These are phyloP conservation scores for Eucalyptus microcorys DNA, from an alignment of 345 rosid species.

Conservation along the genomic window DNA sequence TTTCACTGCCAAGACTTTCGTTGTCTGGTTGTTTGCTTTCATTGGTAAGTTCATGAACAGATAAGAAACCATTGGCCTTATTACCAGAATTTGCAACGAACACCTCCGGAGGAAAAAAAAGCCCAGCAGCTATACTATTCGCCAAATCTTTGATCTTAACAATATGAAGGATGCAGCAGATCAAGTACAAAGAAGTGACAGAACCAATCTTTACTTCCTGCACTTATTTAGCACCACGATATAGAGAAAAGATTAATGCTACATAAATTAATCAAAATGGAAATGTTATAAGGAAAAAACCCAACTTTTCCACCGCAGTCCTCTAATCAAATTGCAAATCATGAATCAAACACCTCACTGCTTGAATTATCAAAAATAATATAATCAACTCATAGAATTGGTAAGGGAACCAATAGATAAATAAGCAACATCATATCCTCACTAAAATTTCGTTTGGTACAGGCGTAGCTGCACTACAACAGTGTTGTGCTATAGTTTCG, in stretches of 20 bases:
- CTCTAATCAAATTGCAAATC: not conserved
- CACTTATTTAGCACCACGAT: constrained; percentile 9
- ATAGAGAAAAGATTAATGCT: not conserved
- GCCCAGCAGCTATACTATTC: constrained; percentile 79
- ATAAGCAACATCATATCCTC: not conserved
- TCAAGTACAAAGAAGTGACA: constrained; percentile 73
- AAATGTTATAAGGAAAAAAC: not conserved
- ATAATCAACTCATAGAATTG: not conserved
- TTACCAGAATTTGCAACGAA: constrained; percentile 34
- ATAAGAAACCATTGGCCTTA: constrained; percentile 40
- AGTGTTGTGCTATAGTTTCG: not conserved
- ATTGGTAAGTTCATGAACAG: constrained; percentile 14
- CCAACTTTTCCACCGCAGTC: not conserved
- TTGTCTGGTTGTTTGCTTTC: constrained; percentile 24
- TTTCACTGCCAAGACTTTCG: constrained; percentile 11
- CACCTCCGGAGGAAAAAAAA: constrained; percentile 61
- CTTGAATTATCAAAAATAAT: not conserved
- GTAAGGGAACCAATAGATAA: not conserved
- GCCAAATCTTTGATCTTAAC: constrained; percentile 97
- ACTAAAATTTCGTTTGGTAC: not conserved
- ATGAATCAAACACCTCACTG: not conserved
- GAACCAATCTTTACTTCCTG: constrained; percentile 66
- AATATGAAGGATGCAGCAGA: constrained; percentile 91
- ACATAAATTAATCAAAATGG: not conserved
- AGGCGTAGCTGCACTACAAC: not conserved